Conservation (phyloP, 2,329 filamentous ascomycete genomes). For the Stagonosporopsis vannaccii region DNA sequence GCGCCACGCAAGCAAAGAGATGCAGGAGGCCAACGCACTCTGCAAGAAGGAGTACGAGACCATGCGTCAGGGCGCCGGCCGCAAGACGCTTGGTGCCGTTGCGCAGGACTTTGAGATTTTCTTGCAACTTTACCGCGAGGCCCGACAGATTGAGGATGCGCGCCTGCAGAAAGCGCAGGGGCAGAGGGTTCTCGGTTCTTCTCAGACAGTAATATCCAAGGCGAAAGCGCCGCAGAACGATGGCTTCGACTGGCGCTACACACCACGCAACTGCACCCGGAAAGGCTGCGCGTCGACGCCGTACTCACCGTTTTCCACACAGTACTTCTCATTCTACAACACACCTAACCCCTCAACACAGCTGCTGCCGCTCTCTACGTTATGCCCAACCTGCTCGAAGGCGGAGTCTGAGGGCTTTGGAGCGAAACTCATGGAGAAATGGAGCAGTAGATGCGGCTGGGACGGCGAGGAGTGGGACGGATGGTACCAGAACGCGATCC, state of each 20-base stretch:
- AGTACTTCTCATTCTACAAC: conserved; percentile 36
- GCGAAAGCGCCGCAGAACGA: conserved; percentile 4
- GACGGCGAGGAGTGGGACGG: conserved; percentile 35
- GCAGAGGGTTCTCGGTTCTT: conserved; percentile 23
- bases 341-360: conserved; percentile 20
- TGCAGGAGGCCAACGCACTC: conserved; percentile 31
- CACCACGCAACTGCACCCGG: conserved; percentile 35
- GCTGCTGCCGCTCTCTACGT: conserved; percentile 29
- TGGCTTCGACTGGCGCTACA: conserved; percentile 39
- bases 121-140: conserved; percentile 24
- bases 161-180: conserved; percentile 21
- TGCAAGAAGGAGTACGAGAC: conserved; percentile 38
- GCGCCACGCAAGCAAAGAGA: conserved; percentile 36
- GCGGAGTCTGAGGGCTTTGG: conserved; percentile 35
- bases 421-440: conserved; percentile 29
- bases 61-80: conserved; percentile 43
- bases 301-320: conserved; percentile 38
- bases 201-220: background rate
- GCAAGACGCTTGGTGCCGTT: conserved; percentile 40
- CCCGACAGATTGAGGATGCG: conserved; percentile 20
- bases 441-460: conserved; percentile 28
- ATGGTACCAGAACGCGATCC: conserved; percentile 30
- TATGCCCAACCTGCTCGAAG: conserved; percentile 39
- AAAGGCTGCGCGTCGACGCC: conserved; percentile 22
- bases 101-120: conserved; percentile 39